Base-by-base conservation (phyloP, 2,329 filamentous ascomycete genomes). In the Cytospora piceae region DNA sequence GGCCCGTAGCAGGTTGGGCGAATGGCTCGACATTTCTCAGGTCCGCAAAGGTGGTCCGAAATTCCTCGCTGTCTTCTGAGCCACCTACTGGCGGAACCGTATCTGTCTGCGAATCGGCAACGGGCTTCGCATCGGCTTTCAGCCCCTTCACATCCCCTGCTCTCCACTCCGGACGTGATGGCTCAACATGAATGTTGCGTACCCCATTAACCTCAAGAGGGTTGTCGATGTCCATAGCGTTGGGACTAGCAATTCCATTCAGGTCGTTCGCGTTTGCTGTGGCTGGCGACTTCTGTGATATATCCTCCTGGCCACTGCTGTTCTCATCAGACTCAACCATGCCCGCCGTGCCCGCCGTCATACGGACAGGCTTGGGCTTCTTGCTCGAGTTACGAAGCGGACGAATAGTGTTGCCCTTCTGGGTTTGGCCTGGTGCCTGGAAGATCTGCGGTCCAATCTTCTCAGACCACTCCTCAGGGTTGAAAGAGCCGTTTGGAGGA, bases 211-310 rank as follows among this genome's bases (percentile, higher is more conserved):
- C 39, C 57, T 71, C 60, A 57, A 74, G 69, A 24, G 85, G 84
- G 5, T 83, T 81, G 70, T 90, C 87, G 59, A 90, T 88, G 69
- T 90, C 87, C 87, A 90, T 90, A 17, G 86, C 85, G 65, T 83
- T 85, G 3, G 85, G 83, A 68, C 83, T 86, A 42, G 76, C 77
- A 74, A 49, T 77, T 68, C 63, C 65, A 49, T 55, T 46, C 11
- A 65, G 9, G 12, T 65, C 61, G 42, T 57, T 63, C 3, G 46
- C 34, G n/a, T 61, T 52, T n/a, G 37, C 58, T 15, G 65, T 29
- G 8, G 58, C 51, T 12, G 67, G 58, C 59, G 75, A 68, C 65
- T 70, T 71, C 66, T 70, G 65, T 46, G 46, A 15, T 14, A 7
- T 17, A 63, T 77, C 80, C 53, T 81, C 81, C 24, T 63, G 61